Base-by-base conservation (phyloP, 805 yeast genomes). In the Wickerhamomyces silvicola region DNA sequence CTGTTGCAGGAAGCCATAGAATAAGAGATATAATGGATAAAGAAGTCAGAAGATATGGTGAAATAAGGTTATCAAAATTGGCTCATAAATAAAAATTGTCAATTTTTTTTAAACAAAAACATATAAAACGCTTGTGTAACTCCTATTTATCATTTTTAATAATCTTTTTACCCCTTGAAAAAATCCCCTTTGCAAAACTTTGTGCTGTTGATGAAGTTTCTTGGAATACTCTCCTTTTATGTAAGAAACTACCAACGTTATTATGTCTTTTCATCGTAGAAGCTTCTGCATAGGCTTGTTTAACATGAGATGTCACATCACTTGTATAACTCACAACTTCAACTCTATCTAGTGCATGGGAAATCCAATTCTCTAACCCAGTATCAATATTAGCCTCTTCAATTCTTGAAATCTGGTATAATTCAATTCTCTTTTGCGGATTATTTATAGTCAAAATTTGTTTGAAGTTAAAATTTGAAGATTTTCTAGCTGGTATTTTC, bases 1-100 rank as follows among this genome's bases (percentile, higher is more conserved):
- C 92, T 3, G 75, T 88, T 28, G 82, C 88, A 13, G 98, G 97
- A 8, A 76, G 90, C 34, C 90, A 83, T 49, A 68, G 83, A 46
- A 63, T 90, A 10, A 75, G 87, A 52, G 85, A 83, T 24, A 59
- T 84, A 33, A 86, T 90, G 95, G 96, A 90, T 48, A 67, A 69
- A 28, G 85, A 81, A 51, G 81, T 92, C 5, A 74, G 95, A 48
- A 68, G 65, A 38, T 85, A 81, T 43, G 95, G 94, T 5, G 68
- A 71, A 39, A 66, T 68, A 36, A 63, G 81, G 40, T 56, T 72
- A 28, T 59, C 70, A 10, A 72, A 72, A 42, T 46, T 65, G n/a
- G 44, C 50, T 5, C 42, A 43, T 28, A 48, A 38, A 30, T 43
- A 30, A 9, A n/a, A 31, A 12, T 22, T 7, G 19, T 30, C 10